Percentiles rank a stretch among this genome's conserved stretches.
Conservation (phyloP, 2,329 filamentous ascomycete species). For the Xylariaceae sp. region DNA sequence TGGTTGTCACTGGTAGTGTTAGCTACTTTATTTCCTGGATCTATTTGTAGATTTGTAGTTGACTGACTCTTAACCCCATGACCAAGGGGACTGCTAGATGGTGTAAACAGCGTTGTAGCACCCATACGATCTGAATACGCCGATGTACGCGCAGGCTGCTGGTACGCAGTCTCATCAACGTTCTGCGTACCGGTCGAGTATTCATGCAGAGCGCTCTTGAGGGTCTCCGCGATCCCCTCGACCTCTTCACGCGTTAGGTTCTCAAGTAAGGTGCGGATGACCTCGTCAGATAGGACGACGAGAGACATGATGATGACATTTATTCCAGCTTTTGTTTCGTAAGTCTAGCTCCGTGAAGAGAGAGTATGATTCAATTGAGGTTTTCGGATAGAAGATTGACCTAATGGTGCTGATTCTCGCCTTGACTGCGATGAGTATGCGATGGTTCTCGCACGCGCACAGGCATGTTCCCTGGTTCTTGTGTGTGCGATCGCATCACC, state of each 20-base stretch:
- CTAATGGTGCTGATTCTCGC: too few species aligned
- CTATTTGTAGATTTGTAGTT: background rate
- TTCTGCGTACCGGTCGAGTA: constrained; percentile 53
- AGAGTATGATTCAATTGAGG: too few species aligned
- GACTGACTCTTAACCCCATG: constrained; percentile 62
- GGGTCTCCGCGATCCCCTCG: constrained; percentile 43
- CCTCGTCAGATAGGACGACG: constrained; percentile 52
- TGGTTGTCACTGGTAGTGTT: constrained; percentile 52
- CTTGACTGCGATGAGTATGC: too few species aligned
- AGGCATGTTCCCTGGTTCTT: background rate
- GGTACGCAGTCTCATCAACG: constrained; percentile 40
- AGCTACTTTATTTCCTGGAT: background rate
- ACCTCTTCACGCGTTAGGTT: constrained; percentile 48
- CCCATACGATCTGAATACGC: constrained; percentile 45
- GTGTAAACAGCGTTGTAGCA: constrained; percentile 68
- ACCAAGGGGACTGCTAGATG: constrained; percentile 56
- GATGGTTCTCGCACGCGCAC: background rate
- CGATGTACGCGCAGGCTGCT: constrained; percentile 51
- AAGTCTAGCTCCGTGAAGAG: too few species aligned
- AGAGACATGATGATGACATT: constrained; percentile 43
- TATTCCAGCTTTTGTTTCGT: background rate
- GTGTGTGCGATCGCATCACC: background rate
- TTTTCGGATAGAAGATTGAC: too few species aligned
- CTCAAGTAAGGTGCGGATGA: constrained; percentile 52
- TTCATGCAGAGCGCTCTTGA: constrained; percentile 52